Evolutionary conservation across 495 filamentous ascomycete species (phyloP).

Genomic region (Aspergillus cavernicola): DNA sequence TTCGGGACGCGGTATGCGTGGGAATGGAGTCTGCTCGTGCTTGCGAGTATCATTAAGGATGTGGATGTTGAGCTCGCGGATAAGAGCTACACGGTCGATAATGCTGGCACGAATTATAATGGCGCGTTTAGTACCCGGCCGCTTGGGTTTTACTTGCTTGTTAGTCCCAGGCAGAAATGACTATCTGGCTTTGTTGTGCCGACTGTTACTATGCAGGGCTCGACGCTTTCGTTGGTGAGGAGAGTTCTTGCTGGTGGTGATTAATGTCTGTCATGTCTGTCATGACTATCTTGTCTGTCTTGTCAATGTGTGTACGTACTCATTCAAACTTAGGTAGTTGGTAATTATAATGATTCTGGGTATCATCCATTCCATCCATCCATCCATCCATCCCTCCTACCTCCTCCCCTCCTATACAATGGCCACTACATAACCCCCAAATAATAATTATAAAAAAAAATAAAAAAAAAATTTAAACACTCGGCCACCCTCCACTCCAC

Average conservation of each 20-base stretch:
- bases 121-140: constrained; percentile 40
- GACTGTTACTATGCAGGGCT: not conserved
- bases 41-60: constrained; percentile 40
- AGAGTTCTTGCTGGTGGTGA: too few relatives aligned
- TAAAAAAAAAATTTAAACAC: not conserved
- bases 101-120: constrained; percentile 30
- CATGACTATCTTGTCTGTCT: too few relatives aligned
- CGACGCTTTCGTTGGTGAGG: not conserved
- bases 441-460: not conserved
- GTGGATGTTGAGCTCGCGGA: constrained; percentile 44
- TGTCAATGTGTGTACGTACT: too few relatives aligned
- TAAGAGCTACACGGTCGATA: constrained; percentile 27
- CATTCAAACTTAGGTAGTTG: too few relatives aligned
- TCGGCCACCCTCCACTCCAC: constrained; percentile 60
- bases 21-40: constrained; percentile 49
- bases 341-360: too few relatives aligned
- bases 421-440: too few relatives aligned
- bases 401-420: too few relatives aligned
- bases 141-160: constrained; percentile 24
- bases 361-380: too few relatives aligned
- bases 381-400: too few relatives aligned
- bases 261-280: too few relatives aligned
- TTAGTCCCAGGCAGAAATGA: not conserved
- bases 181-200: not conserved
- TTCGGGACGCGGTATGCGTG: constrained; percentile 64